Percentiles rank a stretch among this genome's conserved stretches.
Evolutionary conservation across 2,329 filamentous ascomycete genomes (phyloP).

Genomic region (Ophiocordyceps australis): DNA sequence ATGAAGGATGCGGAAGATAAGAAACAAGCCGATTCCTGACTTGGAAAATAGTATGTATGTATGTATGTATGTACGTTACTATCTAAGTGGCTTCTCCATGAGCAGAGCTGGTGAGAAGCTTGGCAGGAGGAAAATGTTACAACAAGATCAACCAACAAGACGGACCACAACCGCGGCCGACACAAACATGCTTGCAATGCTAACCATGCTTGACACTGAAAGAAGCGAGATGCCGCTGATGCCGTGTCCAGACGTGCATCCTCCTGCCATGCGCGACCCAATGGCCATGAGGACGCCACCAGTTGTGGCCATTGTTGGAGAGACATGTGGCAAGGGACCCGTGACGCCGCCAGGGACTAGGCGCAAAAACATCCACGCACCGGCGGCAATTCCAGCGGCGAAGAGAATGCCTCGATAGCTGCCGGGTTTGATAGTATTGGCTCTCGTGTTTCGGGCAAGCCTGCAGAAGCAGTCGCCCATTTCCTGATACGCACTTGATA

Average conservation of each 20-base stretch:
- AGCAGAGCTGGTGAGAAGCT: no score
- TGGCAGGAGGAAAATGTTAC: no score
- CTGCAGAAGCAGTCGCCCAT: conserved; percentile 34
- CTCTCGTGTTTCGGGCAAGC: conserved; percentile 11
- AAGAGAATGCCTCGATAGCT: conserved; percentile 29
- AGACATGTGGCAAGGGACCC: conserved; percentile 10
- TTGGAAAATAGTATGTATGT: no score
- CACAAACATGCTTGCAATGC: conserved; percentile 37
- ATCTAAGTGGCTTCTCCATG: no score
- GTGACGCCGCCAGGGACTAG: conserved; percentile 12
- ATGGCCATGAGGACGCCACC: conserved; percentile 41
- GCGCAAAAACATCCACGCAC: conserved; percentile 21
- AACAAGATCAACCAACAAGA: conserved; percentile 7
- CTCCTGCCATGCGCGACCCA: conserved; percentile 43
- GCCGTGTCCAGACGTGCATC: conserved; percentile 52
- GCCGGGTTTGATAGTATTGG: conserved; percentile 8
- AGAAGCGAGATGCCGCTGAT: conserved; percentile 49
- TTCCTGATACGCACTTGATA: conserved; percentile 44
- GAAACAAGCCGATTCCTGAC: no score
- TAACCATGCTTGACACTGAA: conserved; percentile 42
- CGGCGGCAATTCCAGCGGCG: conserved; percentile 27
- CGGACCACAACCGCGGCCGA: conserved; percentile 20
- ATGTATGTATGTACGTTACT: no score
- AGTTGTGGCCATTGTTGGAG: conserved; percentile 19
- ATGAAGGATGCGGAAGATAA: no score